Evolutionary conservation across 768 basidiomycete genomes (phyloP).

Genomic region (Asterophora parasitica): DNA sequence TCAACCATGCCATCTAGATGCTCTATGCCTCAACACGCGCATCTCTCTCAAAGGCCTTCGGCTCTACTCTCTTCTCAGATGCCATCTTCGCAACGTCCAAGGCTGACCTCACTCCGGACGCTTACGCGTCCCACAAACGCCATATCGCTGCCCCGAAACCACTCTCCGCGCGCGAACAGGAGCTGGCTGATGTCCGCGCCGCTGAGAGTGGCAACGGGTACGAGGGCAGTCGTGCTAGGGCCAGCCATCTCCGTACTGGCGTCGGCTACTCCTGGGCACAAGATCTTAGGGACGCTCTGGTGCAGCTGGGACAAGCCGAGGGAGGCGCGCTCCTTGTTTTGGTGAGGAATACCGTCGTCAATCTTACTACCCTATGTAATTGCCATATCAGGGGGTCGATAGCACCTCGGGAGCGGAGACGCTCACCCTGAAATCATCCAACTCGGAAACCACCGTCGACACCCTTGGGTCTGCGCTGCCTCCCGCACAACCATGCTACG

Average conservation of each 20-base stretch:
- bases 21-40: constrained; percentile 79
- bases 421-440: constrained; percentile 41
- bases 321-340: constrained; percentile 56
- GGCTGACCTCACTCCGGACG: constrained; percentile 57
- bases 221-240: constrained; percentile 52
- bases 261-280: constrained; percentile 66
- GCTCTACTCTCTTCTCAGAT: constrained; percentile 67
- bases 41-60: constrained; percentile 66
- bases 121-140: constrained; percentile 69
- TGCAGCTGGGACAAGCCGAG: constrained; percentile 45
- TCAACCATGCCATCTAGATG: constrained; percentile 50
- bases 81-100: constrained; percentile 76
- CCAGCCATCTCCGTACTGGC: constrained; percentile 52
- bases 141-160: constrained; percentile 78
- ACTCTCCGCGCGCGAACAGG: constrained; percentile 75
- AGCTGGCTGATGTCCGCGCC: constrained; percentile 69
- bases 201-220: constrained; percentile 61
- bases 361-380: background rate
- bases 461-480: constrained; percentile 49
- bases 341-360: constrained; percentile 38
- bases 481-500: constrained; percentile 57
- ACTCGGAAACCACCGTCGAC: constrained; percentile 35
- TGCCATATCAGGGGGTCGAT: constrained; percentile 56
- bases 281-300: constrained; percentile 62
- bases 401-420: constrained; percentile 46